Conservation (phyloP, 2,329 filamentous ascomycete genomes). For the Malbranchea cinnamomea region DNA sequence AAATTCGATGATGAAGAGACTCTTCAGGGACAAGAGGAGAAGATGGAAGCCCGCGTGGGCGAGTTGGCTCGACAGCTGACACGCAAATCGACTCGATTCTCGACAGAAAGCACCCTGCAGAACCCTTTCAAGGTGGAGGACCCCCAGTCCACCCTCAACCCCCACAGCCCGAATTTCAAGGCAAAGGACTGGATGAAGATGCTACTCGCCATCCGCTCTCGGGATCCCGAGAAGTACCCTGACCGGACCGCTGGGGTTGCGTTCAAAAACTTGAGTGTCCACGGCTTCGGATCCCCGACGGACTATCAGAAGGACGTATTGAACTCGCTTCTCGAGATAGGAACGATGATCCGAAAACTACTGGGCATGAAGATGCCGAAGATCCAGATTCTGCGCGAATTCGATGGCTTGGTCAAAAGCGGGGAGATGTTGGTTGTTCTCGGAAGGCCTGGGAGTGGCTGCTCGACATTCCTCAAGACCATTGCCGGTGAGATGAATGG, state of each 20-base stretch:
- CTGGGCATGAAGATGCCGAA: conserved; percentile 16
- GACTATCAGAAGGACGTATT: conserved; percentile 31
- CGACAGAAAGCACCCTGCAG: conserved; percentile 7
- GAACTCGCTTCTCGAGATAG: conserved; percentile 25
- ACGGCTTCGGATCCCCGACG: conserved; percentile 23
- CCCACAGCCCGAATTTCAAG: conserved; percentile 29
- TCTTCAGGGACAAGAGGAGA: too few relatives aligned
- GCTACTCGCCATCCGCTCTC: conserved; percentile 26
- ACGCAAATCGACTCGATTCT: conserved; percentile 4
- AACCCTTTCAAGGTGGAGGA: conserved; percentile 22
- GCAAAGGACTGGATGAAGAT: conserved; percentile 32
- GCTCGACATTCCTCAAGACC: conserved; percentile 72
- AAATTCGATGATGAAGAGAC: too few relatives aligned
- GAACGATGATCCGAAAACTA: conserved; percentile 12
- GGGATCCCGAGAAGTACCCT: conserved; percentile 21
- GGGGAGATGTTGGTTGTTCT: conserved; percentile 44
- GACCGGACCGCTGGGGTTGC: conserved; percentile 23
- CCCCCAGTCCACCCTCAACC: conserved; percentile 27
- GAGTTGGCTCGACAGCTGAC: conserved; percentile 4
- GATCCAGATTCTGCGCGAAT: conserved; percentile 47
- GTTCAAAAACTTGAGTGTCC: conserved; percentile 23
- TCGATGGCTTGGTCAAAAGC: conserved; percentile 45
- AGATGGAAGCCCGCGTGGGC: too few relatives aligned
- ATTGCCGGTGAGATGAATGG: conserved; percentile 73
- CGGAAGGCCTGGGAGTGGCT: conserved; percentile 38